Evolutionary conservation across 495 filamentous ascomycete genomes (phyloP).

Genomic region (Mycothermus thermophilus): DNA sequence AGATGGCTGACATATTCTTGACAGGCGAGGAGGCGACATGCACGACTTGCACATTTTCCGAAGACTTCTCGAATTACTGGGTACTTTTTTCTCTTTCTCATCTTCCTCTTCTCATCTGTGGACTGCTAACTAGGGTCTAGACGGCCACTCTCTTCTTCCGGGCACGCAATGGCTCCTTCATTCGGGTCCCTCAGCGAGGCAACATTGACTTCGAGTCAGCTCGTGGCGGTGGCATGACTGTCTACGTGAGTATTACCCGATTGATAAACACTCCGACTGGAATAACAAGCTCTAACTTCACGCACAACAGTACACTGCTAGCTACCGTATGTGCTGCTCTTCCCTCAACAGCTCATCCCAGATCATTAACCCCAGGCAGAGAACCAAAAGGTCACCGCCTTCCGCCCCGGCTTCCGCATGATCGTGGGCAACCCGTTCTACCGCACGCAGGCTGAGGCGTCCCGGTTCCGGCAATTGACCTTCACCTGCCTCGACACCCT

Average conservation of each 20-base stretch:
- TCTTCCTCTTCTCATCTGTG: too few relatives aligned
- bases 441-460: conserved; percentile 21
- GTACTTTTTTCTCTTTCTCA: too few relatives aligned
- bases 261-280: too few relatives aligned
- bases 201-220: conserved; percentile 12
- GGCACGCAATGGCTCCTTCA: conserved; percentile 25
- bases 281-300: too few relatives aligned
- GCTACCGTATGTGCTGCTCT: conserved; percentile 18
- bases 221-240: conserved; percentile 26
- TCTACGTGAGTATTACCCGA: too few relatives aligned
- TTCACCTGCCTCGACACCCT: conserved; percentile 25
- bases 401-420: conserved; percentile 54
- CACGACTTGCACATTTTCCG: conserved; percentile 24
- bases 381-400: conserved; percentile 36
- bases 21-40: conserved; percentile 19
- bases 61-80: conserved; percentile 33
- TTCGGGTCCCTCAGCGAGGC: conserved; percentile 20
- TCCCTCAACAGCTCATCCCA: too few relatives aligned
- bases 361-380: too few relatives aligned
- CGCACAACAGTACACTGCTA: conserved; percentile 28
- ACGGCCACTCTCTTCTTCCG: conserved; percentile 28
- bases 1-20: too few relatives aligned
- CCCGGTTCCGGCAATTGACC: conserved; percentile 25
- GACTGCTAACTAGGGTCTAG: too few relatives aligned
- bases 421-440: conserved; percentile 46